Conservation (phyloP, 106 monocot species). For the Apostasia shenzhenica region DNA sequence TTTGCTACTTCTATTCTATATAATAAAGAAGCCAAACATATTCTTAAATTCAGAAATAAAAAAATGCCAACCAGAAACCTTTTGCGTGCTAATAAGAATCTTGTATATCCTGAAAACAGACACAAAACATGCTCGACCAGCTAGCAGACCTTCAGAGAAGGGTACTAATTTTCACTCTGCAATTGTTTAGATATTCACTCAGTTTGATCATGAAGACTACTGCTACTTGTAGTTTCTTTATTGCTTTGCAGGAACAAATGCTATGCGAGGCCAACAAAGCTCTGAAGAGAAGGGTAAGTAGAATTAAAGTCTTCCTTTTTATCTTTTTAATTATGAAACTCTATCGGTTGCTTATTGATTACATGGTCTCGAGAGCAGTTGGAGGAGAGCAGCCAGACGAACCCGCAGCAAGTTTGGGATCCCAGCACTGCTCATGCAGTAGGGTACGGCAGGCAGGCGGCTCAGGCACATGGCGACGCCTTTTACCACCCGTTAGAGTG, state of each 20-base stretch:
- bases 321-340: neutral
- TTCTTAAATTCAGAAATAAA: neutral
- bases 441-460: conserved; percentile 8
- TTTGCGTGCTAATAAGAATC: neutral
- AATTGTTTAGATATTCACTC: too few relatives aligned
- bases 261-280: conserved; percentile 25
- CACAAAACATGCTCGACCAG: conserved; percentile 31
- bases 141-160: conserved; percentile 17
- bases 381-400: conserved; percentile 18
- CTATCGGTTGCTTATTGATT: neutral
- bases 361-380: conserved; percentile 2
- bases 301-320: neutral
- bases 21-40: neutral
- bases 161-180: conserved; percentile 3
- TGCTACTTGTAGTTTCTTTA: neutral
- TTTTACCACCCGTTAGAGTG: conserved; percentile 34
- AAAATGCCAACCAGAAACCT: neutral
- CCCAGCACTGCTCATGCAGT: conserved; percentile 13
- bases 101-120: conserved; percentile 5
- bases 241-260: conserved; percentile 15
- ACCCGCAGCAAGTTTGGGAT: conserved; percentile 22
- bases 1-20: neutral
- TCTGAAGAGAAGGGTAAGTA: conserved; percentile 24
- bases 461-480: conserved; percentile 14
- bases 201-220: neutral